Base-by-base conservation (phyloP, 352 stramenopile species). In the Albugo candida region DNA sequence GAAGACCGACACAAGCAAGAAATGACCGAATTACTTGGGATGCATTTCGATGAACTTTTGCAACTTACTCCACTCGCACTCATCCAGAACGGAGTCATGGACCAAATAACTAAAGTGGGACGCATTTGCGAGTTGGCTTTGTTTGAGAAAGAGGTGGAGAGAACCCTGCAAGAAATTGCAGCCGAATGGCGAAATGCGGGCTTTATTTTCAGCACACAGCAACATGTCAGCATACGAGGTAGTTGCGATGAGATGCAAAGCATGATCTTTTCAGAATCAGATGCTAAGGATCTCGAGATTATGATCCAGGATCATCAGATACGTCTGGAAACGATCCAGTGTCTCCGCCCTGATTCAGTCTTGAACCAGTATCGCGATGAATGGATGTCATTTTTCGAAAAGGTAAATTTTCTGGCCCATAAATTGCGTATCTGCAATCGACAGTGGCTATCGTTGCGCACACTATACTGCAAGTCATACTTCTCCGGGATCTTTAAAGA, bases 71-170 rank as follows among this genome's bases (percentile, higher is more conserved):
- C 86, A 16, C 51, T 84, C n/a, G 77, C 79, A 42, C 39, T 88
- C 13, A 57, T 88, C 0, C 72, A 88, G 21, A 73, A 81, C 24
- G 70, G 76, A 19, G 65, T 64, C 0, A 70, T 76, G 36, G 69
- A 84, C 20, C 58, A 70, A 36, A 47, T 86, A 3, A 10, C 16
- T 2, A 36, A 61, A 13, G 65, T 86, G 8, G 45, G 81, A 1
- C 62, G 67, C 13, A 83, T 88, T 39, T 81, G 71, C 37, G 56
- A 75, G 19, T 71, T 69, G 20, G 76, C 76, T 11, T 79, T 66
- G 0, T 64, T 74, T 35, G 69, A 88, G 24, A 66, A 78, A 21
- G 60, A 81, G 3, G 63, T 86, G 36, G 76, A 81, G 45, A 48
- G 58, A 13, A 64, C 60, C 1, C 41, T 88, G 0, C 20, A 51